Conservation (phyloP, 495 filamentous ascomycete species). For the Podospora conica region DNA sequence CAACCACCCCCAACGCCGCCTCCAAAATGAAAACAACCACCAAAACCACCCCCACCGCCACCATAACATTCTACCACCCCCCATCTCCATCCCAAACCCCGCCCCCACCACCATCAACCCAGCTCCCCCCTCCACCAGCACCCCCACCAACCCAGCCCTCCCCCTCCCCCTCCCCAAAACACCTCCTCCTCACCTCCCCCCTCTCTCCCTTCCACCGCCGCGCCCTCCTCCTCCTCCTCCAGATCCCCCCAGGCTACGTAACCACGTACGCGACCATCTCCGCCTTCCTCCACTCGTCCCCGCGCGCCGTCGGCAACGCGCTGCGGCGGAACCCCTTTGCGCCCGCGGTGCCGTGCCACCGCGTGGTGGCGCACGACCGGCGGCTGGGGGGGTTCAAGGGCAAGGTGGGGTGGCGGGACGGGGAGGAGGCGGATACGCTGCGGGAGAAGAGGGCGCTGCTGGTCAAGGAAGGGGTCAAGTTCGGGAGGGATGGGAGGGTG, state of each 20-base stretch:
- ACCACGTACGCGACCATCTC: conserved; percentile 57
- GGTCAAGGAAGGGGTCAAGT: conserved; percentile 35
- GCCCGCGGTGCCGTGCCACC: conserved; percentile 53
- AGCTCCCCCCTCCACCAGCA: neutral
- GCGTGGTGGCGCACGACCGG: conserved; percentile 42
- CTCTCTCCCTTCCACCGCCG: conserved; percentile 21
- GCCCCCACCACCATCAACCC: neutral
- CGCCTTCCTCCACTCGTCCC: conserved; percentile 58
- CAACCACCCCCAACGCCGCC: neutral
- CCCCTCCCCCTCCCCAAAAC: neutral
- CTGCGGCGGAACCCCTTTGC: conserved; percentile 66
- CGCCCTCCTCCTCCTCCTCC: conserved; percentile 23
- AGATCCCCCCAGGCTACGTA: conserved; percentile 1
- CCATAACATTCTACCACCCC: neutral
- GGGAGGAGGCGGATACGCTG: conserved; percentile 34
- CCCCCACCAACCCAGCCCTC: neutral
- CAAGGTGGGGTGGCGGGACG: conserved; percentile 29
- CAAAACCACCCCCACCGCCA: conserved; percentile 1
- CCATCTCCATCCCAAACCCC: conserved; percentile 8
- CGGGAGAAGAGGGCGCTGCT: conserved; percentile 39
- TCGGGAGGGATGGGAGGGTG: conserved; percentile 22
- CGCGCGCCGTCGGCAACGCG: conserved; percentile 74
- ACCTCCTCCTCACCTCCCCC: conserved; percentile 5
- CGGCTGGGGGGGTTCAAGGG: conserved; percentile 49
- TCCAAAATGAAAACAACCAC: neutral